Conservation (phyloP, 1,139 yeast genomes). For the Diutina siamensis region DNA sequence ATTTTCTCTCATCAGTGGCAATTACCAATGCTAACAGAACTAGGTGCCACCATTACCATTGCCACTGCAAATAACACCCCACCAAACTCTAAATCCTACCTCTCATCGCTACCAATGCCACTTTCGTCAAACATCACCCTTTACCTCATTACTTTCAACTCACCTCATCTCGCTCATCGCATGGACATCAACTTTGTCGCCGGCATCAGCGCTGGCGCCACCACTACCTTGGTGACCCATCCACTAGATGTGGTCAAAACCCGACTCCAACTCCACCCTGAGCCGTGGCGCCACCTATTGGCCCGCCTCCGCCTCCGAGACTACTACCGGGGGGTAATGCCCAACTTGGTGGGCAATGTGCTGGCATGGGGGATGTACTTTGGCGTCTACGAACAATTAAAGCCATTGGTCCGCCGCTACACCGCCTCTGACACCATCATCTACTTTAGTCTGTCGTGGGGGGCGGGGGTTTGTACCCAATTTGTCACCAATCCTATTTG, state of each 20-base stretch:
- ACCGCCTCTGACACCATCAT: slow-evolving; percentile 14
- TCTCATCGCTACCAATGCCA: too few species aligned
- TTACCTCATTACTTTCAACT: background rate
- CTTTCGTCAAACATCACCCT: too few species aligned
- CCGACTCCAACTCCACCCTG: slow-evolving; percentile 44
- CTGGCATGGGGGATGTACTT: slow-evolving; percentile 87
- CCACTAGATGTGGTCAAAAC: slow-evolving; percentile 83
- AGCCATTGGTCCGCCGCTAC: slow-evolving; percentile 16
- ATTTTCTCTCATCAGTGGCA: too few species aligned
- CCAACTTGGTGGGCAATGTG: slow-evolving; percentile 75
- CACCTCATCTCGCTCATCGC: background rate
- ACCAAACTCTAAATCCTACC: too few species aligned
- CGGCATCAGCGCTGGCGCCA: slow-evolving; percentile 75
- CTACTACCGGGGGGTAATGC: slow-evolving; percentile 69
- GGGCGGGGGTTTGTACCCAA: slow-evolving; percentile 70
- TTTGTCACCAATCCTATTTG: slow-evolving; percentile 82
- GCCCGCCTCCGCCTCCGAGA: slow-evolving; percentile 3
- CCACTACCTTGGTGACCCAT: slow-evolving; percentile 72
- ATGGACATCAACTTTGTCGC: slow-evolving; percentile 42
- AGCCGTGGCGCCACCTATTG: background rate
- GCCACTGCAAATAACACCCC: too few species aligned
- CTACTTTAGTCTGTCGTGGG: slow-evolving; percentile 25
- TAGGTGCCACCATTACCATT: too few species aligned
- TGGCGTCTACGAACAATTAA: slow-evolving; percentile 53
- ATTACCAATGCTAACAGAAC: too few species aligned